Percentiles rank a stretch among this genome's conserved stretches.
Evolutionary conservation across 768 basidiomycete genomes (phyloP).

Genomic region (Wakefieldia striispora): DNA sequence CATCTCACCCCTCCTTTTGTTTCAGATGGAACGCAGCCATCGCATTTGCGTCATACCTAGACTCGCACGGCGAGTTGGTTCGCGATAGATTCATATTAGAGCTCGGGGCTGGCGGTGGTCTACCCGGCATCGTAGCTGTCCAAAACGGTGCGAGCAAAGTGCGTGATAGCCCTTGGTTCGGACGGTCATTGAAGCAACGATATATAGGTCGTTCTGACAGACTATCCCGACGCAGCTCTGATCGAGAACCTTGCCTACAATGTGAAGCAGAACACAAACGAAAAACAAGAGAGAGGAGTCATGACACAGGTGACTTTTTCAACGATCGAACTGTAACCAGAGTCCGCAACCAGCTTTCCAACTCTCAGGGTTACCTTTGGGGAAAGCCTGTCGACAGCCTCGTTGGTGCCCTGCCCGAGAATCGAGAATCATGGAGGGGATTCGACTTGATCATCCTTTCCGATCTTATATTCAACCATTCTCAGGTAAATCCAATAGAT

Average conservation of each 20-base stretch:
- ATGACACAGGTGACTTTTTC: conserved; percentile 35
- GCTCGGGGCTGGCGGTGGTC: conserved; percentile 89
- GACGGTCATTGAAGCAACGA: not conserved
- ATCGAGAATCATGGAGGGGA: conserved; percentile 20
- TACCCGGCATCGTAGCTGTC: conserved; percentile 77
- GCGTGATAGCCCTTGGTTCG: not conserved
- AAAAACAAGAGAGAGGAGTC: conserved; percentile 15
- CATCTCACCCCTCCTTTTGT: not conserved
- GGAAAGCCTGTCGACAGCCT: conserved; percentile 48
- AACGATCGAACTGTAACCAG: conserved; percentile 27
- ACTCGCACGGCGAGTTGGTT: conserved; percentile 49
- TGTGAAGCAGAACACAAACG: conserved; percentile 52
- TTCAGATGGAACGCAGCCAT: conserved; percentile 79
- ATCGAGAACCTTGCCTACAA: conserved; percentile 77
- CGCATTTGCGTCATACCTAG: conserved; percentile 68
- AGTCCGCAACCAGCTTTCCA: not conserved
- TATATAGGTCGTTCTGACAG: conserved; percentile 80
- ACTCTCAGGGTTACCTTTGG: conserved; percentile 76
- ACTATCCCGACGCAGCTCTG: conserved; percentile 82
- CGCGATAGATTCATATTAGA: conserved; percentile 62
- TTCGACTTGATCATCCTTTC: conserved; percentile 88
- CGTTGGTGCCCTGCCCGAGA: conserved; percentile 27
- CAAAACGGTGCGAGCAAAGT: conserved; percentile 72
- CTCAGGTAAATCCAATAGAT: conserved; percentile 52
- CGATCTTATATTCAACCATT: conserved; percentile 94